Evolutionary conservation across 2,329 filamentous ascomycete species (phyloP), one percentile per base, ranked within the genome.

Genomic region (Venturia oleaginea): DNA sequence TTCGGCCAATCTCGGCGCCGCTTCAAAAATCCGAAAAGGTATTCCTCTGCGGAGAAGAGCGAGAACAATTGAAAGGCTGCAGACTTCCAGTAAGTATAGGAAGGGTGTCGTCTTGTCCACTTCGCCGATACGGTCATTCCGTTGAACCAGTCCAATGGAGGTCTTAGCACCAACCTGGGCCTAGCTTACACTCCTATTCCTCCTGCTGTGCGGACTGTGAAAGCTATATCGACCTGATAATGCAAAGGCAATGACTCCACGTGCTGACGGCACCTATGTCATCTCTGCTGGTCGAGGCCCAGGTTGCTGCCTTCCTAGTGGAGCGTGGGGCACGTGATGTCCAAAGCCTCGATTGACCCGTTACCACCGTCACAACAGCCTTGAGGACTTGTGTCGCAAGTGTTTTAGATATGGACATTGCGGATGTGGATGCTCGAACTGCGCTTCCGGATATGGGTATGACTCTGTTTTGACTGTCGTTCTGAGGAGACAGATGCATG

Each of bases 271-370:
- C 2, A 79, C 77, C 0, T 80, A 80, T 65, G 37, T 80, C 22
- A 73, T 80, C 32, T 77, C 77, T 17, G 77, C 77, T 51, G 76
- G 76, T 0, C 69, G 78, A 77, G 1, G 71, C 79, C 4, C 73
- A 74, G 54, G 69, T 74, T 0, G 72, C 74, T 7, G 68, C 71
- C 15, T 78, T 74, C 64, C 67, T 80, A 3, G 72, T 75, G 1
- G 69, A 75, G 37, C 72, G 76, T 4, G 42, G 42, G n/a, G 42
- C 42, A 43, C 42, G 42, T 19, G 42, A 8, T n/a, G 8, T 6
- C 15, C 42, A 43, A 43, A n/a, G 3, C 42, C 17, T 43, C 42
- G 42, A 22, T 17, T 19, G 42, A 43, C 2, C 2, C n/a, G 13
- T 3, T 43, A 22, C 42, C 42, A 13, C 42, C 17, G 17, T 43